Evolutionary conservation across 1,284 basidiomycete species (phyloP).

Genomic region (Gomphus bonarii): DNA sequence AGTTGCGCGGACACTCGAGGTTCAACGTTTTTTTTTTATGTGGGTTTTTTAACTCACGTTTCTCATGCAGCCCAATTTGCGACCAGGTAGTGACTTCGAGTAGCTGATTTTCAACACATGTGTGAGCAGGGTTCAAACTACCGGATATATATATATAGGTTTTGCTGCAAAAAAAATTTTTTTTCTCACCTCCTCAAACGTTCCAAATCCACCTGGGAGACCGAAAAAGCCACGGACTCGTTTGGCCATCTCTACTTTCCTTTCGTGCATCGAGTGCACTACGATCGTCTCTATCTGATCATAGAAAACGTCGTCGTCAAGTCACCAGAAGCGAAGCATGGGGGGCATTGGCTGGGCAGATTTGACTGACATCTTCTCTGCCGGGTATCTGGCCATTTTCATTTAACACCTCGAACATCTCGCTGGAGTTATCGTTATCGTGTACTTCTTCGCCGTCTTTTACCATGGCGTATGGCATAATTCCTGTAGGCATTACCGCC

Average conservation of each 20-base stretch:
- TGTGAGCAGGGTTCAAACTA: not conserved
- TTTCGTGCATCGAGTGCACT: slow-evolving; percentile 85
- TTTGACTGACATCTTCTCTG: slow-evolving; percentile 31
- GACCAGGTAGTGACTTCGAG: slow-evolving; percentile 90
- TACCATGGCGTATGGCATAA: slow-evolving; percentile 73
- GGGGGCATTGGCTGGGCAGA: not conserved
- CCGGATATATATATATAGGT: slow-evolving; percentile 1
- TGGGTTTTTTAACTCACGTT: too few relatives aligned
- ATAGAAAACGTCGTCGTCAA: not conserved
- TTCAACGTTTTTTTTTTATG: slow-evolving; percentile 4
- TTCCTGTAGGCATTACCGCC: slow-evolving; percentile 39
- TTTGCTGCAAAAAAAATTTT: not conserved
- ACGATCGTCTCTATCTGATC: slow-evolving; percentile 48
- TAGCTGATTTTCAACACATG: slow-evolving; percentile 33
- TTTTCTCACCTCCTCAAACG: slow-evolving; percentile 80
- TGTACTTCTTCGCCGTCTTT: slow-evolving; percentile 48
- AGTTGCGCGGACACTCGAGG: not conserved
- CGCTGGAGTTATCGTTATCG: not conserved
- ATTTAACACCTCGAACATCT: slow-evolving; percentile 18
- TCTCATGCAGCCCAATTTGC: slow-evolving; percentile 81
- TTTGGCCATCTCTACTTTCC: slow-evolving; percentile 83
- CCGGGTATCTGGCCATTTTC: slow-evolving; percentile 22
- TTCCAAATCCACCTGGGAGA: slow-evolving; percentile 86
- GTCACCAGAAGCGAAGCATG: not conserved
- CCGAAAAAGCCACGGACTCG: slow-evolving; percentile 73